Conservation (phyloP, 345 rosid species). For the Melaleuca quinquenervia region DNA sequence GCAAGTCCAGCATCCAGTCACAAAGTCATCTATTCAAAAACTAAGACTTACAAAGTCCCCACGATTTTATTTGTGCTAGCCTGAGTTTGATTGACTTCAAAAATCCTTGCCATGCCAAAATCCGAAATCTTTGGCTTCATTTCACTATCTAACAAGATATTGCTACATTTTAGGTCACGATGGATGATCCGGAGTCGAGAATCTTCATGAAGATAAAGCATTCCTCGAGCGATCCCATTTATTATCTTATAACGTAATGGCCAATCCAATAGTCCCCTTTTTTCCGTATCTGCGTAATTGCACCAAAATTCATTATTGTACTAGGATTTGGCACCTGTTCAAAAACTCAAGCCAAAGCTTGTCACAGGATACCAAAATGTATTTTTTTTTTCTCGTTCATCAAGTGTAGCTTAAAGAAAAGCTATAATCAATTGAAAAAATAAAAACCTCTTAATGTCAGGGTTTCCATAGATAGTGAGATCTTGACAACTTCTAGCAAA, state of each 20-base stretch:
- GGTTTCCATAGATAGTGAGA: neutral
- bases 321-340: neutral
- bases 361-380: neutral
- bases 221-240: neutral
- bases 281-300: rapidly evolving
- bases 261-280: neutral
- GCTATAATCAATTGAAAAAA: no score
- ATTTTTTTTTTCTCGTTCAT: no score
- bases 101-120: neutral
- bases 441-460: no score
- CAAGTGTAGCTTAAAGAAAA: no score
- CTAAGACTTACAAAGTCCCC: neutral
- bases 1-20: neutral
- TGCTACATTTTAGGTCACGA: neutral
- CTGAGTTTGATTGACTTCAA: neutral
- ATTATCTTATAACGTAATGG: neutral
- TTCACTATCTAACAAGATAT: neutral
- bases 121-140: neutral
- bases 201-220: neutral
- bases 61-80: neutral
- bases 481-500: neutral
- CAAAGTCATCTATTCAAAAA: neutral
- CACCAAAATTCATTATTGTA: neutral
- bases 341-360: neutral
- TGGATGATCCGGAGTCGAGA: neutral